Conservation (phyloP, 305 asterid genomes). For the Fraxinus dipetala region DNA sequence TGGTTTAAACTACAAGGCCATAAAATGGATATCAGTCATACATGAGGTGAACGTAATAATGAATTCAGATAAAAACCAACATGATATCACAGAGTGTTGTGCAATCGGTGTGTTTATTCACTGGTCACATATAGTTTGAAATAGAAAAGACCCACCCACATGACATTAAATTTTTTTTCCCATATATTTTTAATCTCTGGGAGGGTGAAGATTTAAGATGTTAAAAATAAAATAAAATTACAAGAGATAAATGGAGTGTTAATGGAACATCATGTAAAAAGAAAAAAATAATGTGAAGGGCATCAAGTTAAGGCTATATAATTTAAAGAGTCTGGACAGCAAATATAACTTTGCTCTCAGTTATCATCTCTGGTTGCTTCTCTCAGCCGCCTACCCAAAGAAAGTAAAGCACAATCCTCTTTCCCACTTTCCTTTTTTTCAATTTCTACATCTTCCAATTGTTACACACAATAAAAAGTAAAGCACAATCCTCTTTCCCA, state of each 20-base stretch:
- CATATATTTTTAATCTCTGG: not conserved
- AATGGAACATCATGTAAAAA: too few species aligned
- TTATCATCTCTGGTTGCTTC: not conserved
- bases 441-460: not conserved
- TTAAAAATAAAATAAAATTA: too few species aligned
- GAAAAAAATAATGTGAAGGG: not conserved
- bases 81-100: not conserved
- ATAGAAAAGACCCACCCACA: not conserved
- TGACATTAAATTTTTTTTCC: not conserved
- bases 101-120: not conserved
- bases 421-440: not conserved
- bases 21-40: not conserved
- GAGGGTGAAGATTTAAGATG: not conserved
- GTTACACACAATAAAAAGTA: not conserved
- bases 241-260: not conserved
- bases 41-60: not conserved
- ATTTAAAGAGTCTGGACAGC: not conserved
- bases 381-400: not conserved
- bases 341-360: not conserved
- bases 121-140: not conserved
- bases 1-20: slow-evolving; percentile 40
- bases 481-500: not conserved
- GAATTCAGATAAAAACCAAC: not conserved
- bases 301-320: not conserved
- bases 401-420: not conserved